These are phyloP conservation scores for Daldinia eschscholtzii DNA, from an alignment of 2,329 filamentous ascomycete genomes.

Conservation along the genomic window DNA sequence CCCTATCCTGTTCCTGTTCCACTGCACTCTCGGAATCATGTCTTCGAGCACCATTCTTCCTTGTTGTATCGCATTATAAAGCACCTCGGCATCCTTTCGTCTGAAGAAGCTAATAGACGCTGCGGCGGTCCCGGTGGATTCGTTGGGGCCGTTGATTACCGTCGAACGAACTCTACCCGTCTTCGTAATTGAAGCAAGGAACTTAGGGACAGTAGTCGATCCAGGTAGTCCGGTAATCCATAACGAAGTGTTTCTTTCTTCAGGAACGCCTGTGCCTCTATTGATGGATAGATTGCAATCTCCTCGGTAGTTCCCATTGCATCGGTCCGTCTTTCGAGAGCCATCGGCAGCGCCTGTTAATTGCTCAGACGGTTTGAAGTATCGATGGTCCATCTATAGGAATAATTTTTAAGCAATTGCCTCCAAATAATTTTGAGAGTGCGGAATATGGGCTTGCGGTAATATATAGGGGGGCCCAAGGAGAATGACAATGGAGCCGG, in stretches of 20 bases:
- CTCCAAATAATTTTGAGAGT: neutral
- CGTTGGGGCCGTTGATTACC: conserved; percentile 19
- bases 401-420: conserved; percentile 9
- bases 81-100: conserved; percentile 18
- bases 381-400: conserved; percentile 24
- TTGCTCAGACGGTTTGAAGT: conserved; percentile 34
- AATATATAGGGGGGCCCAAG: neutral
- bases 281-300: conserved; percentile 24
- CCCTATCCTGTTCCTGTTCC: conserved; percentile 33
- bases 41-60: neutral
- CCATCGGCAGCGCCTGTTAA: conserved; percentile 1
- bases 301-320: conserved; percentile 30
- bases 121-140: neutral
- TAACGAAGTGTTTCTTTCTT: conserved; percentile 27
- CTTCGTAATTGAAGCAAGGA: conserved; percentile 19
- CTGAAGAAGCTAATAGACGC: conserved; percentile 35
- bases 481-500: neutral
- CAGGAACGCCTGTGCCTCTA: conserved; percentile 21
- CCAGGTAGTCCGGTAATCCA: conserved; percentile 34
- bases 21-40: neutral
- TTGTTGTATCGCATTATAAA: conserved; percentile 1
- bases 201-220: neutral
- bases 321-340: neutral
- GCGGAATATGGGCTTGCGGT: too few species aligned
- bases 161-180: conserved; percentile 28